Conservation (phyloP, 2,329 filamentous ascomycete species). For the Penicillium sp. region DNA sequence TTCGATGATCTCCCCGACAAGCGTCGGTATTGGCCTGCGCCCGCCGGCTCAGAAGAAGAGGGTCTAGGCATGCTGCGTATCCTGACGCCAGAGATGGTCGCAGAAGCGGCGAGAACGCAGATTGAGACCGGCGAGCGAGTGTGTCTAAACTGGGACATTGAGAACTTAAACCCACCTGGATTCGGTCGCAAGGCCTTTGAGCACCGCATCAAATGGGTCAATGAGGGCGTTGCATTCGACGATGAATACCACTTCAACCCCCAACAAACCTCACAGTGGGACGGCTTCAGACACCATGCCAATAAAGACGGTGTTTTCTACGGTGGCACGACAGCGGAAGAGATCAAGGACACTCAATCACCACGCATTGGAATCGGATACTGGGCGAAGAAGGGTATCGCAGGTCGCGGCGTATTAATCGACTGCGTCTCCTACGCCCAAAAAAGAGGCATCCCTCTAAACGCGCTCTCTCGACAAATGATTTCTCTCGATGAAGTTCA, state of each 20-base stretch:
- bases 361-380: slow-evolving; percentile 46
- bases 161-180: slow-evolving; percentile 59
- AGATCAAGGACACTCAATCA: slow-evolving; percentile 42
- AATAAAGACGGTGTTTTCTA: slow-evolving; percentile 41
- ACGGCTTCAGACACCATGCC: slow-evolving; percentile 57
- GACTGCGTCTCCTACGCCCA: slow-evolving; percentile 47
- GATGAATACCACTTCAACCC: slow-evolving; percentile 61
- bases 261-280: slow-evolving; percentile 62
- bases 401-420: slow-evolving; percentile 49
- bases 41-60: slow-evolving; percentile 57
- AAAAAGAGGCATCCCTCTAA: slow-evolving; percentile 39
- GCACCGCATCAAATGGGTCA: slow-evolving; percentile 58
- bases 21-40: slow-evolving; percentile 56
- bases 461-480: slow-evolving; percentile 43
- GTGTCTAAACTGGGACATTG: slow-evolving; percentile 63
- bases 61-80: slow-evolving; percentile 60
- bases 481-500: slow-evolving; percentile 45
- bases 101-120: slow-evolving; percentile 57
- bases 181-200: slow-evolving; percentile 60
- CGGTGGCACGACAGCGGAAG: slow-evolving; percentile 44
- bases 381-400: slow-evolving; percentile 48
- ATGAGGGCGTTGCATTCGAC: slow-evolving; percentile 54
- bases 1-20: slow-evolving; percentile 56
- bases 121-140: slow-evolving; percentile 61
- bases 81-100: slow-evolving; percentile 60